phyloP scores from a whole-genome alignment of 192 early-diverging fungal genomes.

The Coemansia sp. region DNA sequence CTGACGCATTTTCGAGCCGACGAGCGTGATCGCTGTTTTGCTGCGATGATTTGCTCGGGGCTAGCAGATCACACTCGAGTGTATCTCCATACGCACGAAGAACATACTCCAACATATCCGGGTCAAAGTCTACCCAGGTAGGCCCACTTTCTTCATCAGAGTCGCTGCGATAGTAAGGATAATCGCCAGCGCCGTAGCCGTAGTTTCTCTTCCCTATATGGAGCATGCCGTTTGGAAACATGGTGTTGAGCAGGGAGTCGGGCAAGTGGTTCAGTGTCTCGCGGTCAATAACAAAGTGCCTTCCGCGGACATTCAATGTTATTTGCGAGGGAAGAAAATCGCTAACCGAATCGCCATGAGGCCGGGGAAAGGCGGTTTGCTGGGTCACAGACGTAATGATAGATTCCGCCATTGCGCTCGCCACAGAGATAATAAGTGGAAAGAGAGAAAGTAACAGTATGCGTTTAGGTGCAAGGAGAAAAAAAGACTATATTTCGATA shows the following conservation, averaged over 20 bases:
- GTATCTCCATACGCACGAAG: conserved; percentile 44
- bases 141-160: conserved; percentile 26
- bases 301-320: conserved; percentile 48
- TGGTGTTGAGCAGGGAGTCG: conserved; percentile 53
- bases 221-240: conserved; percentile 51
- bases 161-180: conserved; percentile 30
- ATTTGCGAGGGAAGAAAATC: conserved; percentile 46
- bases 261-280: conserved; percentile 56
- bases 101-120: conserved; percentile 56
- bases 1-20: background rate
- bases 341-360: conserved; percentile 42
- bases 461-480: background rate
- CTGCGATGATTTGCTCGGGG: conserved; percentile 11
- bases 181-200: conserved; percentile 25
- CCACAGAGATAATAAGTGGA: background rate
- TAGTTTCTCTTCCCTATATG: conserved; percentile 29
- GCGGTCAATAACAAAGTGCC: conserved; percentile 54
- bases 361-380: conserved; percentile 59
- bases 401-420: conserved; percentile 32
- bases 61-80: conserved; percentile 34
- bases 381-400: conserved; percentile 49
- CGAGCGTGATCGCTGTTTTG: conserved; percentile 4
- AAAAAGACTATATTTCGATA: background rate
- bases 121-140: conserved; percentile 59
- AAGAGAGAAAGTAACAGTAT: background rate